These are phyloP conservation scores for Sphaerosporella brunnea DNA, from an alignment of 495 filamentous ascomycete genomes.

Conservation along the genomic window DNA sequence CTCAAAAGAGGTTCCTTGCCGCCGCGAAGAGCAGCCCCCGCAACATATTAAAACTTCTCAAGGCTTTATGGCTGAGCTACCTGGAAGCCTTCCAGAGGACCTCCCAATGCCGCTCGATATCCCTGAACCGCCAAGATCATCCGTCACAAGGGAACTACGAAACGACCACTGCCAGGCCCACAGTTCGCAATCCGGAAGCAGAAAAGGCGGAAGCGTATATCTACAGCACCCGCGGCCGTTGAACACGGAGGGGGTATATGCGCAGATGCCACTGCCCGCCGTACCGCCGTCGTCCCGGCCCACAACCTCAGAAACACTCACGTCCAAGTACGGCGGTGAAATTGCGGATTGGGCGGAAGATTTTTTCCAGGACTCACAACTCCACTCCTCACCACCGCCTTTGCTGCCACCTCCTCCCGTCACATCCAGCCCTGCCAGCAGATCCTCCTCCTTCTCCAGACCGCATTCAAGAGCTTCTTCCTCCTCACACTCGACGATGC, in stretches of 20 bases:
- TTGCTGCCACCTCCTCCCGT: background rate
- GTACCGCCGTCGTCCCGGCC: background rate
- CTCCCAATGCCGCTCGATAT: background rate
- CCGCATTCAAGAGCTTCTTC: too few relatives aligned
- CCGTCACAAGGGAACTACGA: background rate
- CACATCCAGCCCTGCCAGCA: background rate
- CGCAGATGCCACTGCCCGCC: background rate
- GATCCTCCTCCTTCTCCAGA: background rate
- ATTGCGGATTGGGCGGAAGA: conserved; percentile 3
- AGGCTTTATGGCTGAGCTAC: too few relatives aligned
- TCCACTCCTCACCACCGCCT: background rate
- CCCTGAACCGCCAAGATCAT: background rate
- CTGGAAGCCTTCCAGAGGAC: background rate
- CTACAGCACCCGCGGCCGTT: background rate
- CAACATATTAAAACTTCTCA: too few relatives aligned
- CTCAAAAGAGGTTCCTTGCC: background rate
- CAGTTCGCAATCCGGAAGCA: background rate
- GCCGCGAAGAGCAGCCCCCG: background rate
- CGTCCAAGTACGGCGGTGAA: background rate
- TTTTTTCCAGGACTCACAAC: background rate
- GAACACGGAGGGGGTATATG: conserved; percentile 3
- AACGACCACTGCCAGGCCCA: background rate
- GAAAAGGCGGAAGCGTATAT: background rate
- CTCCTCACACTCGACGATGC: background rate
- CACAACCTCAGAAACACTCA: background rate